Evolutionary conservation across 768 basidiomycete species (phyloP).

Genomic region (Porpolomopsis calyptriformis): DNA sequence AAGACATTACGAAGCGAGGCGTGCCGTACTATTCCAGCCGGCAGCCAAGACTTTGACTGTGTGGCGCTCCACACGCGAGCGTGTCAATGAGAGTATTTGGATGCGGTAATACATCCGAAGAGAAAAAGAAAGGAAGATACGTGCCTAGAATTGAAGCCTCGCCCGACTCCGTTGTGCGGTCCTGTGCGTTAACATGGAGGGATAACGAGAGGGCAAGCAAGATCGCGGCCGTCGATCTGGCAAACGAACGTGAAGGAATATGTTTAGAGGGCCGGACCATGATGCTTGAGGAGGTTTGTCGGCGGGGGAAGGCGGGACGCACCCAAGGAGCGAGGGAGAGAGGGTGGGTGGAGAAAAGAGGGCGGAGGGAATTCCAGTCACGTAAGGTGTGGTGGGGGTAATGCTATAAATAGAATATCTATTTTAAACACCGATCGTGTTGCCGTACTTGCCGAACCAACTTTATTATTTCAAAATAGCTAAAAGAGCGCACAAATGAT

Average conservation of each 20-base stretch:
- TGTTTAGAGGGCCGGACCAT: not conserved
- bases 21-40: not conserved
- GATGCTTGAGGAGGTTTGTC: not conserved
- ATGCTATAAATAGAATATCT: no score
- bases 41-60: not conserved
- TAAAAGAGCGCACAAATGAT: no score
- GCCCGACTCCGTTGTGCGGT: constrained; percentile 24
- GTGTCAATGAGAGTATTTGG: constrained; percentile 1
- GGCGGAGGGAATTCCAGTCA: no score
- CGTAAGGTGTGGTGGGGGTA: no score
- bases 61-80: not conserved
- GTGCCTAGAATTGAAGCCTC: constrained; percentile 29
- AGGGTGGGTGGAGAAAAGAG: no score
- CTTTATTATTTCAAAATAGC: no score
- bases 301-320: not conserved
- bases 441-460: no score
- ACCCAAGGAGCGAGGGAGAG: not conserved
- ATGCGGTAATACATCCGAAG: not conserved
- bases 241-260: not conserved
- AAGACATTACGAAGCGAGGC: not conserved
- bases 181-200: constrained; percentile 11
- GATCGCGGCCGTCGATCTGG: not conserved
- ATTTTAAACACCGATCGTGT: no score
- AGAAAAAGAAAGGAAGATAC: constrained; percentile 8
- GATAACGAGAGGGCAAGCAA: not conserved